Percentiles rank a stretch among this genome's conserved stretches.
Evolutionary conservation across 2,329 filamentous ascomycete genomes (phyloP).

Genomic region (Epichloe gansuensis): DNA sequence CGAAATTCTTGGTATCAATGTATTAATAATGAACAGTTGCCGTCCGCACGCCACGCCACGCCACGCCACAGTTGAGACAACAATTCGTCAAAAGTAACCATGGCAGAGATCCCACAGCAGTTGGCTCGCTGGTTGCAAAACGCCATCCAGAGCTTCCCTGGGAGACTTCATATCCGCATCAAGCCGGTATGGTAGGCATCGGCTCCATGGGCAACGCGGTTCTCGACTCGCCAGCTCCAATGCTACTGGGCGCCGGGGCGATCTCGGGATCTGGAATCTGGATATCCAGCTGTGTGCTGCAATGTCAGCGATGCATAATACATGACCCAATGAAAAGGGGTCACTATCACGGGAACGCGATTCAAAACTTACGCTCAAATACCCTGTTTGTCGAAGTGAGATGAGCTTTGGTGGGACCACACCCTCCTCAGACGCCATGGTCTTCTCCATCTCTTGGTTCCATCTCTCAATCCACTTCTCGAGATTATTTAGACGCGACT

Average conservation of each 20-base stretch:
- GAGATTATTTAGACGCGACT: constrained; percentile 54
- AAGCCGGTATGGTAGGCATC: constrained; percentile 13
- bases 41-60: background rate
- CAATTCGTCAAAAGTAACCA: too few relatives aligned
- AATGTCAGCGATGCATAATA: constrained; percentile 6
- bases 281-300: constrained; percentile 53
- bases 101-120: too few relatives aligned
- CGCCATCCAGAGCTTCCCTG: background rate
- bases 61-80: background rate
- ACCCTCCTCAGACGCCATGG: constrained; percentile 36
- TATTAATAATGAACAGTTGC: background rate
- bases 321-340: background rate
- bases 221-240: constrained; percentile 25
- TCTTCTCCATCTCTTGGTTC: constrained; percentile 61
- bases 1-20: background rate
- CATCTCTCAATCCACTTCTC: constrained; percentile 79
- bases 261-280: constrained; percentile 72
- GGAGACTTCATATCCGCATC: background rate
- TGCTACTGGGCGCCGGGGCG: constrained; percentile 36
- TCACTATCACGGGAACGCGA: background rate
- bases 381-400: constrained; percentile 69
- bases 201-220: constrained; percentile 23
- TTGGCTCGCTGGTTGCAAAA: background rate
- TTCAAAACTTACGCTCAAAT: constrained; percentile 57
- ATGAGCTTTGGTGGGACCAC: constrained; percentile 57